Percentiles rank a stretch among this genome's conserved stretches.
phyloP scores from a whole-genome alignment of 495 filamentous ascomycete genomes.

The Lentithecium fluviatile region DNA sequence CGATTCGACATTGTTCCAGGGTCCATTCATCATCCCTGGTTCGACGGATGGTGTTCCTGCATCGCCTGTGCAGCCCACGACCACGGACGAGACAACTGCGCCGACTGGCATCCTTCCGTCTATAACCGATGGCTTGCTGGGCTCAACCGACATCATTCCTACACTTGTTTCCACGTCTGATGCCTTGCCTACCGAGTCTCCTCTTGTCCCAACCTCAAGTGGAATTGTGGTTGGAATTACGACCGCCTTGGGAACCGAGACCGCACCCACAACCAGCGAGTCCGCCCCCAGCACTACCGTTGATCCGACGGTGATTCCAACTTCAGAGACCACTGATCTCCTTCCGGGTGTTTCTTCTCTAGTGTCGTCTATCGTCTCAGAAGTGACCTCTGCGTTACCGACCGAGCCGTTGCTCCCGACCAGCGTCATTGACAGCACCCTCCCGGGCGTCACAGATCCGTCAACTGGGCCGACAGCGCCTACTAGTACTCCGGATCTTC shows the following conservation, averaged over 20 bases:
- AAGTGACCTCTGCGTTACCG: background rate
- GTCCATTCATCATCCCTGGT: constrained; percentile 17
- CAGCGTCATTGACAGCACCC: too few relatives aligned
- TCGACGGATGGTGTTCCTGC: constrained; percentile 11
- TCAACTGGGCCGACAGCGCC: constrained; percentile 8
- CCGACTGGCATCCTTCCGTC: too few relatives aligned
- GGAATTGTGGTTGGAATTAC: constrained; percentile 35
- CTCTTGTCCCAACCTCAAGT: constrained; percentile 5
- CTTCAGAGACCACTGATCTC: constrained; percentile 16
- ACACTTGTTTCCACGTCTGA: too few relatives aligned
- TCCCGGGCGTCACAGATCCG: constrained; percentile 5
- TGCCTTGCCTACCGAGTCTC: background rate
- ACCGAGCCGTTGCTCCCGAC: background rate
- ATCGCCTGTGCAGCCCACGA: constrained; percentile 11
- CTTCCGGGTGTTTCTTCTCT: background rate
- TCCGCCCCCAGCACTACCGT: background rate
- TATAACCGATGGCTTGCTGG: background rate
- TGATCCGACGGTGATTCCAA: constrained; percentile 9
- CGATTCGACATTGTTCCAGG: background rate
- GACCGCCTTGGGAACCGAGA: constrained; percentile 22
- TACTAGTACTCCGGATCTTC: constrained; percentile 6
- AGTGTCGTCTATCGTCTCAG: constrained; percentile 1
- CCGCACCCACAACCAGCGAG: background rate
- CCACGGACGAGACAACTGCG: too few relatives aligned
- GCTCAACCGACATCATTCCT: too few relatives aligned